A percentile compares a stretch with the other conserved stretches of the same genome.
phyloP scores from a whole-genome alignment of 2,329 filamentous ascomycete species.

The Monosporascus sp. region DNA sequence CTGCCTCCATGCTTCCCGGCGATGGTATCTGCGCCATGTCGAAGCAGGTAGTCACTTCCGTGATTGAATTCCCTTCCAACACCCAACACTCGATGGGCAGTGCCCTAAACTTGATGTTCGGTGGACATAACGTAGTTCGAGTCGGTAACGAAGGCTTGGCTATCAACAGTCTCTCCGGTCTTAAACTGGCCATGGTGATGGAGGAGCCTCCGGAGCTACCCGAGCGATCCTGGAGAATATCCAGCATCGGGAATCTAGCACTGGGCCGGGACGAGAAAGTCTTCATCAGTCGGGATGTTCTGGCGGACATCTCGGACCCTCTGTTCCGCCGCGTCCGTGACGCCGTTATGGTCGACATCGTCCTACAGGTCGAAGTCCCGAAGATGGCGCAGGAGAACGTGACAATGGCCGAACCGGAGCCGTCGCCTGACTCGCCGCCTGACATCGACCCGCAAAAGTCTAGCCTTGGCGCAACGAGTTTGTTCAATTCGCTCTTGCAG shows the following conservation, averaged over 20 bases:
- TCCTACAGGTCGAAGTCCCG: conserved; percentile 49
- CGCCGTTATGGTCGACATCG: conserved; percentile 64
- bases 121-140: conserved; percentile 42
- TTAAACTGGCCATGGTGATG: conserved; percentile 62
- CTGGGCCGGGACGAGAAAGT: conserved; percentile 86
- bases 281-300: conserved; percentile 70
- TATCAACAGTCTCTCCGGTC: conserved; percentile 48
- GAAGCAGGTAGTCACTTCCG: conserved; percentile 63
- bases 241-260: conserved; percentile 72
- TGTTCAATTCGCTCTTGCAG: conserved; percentile 36
- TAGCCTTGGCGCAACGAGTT: conserved; percentile 16
- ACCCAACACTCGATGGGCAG: conserved; percentile 34
- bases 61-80: conserved; percentile 55
- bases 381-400: conserved; percentile 12
- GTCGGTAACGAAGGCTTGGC: conserved; percentile 41
- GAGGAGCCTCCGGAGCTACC: conserved; percentile 43
- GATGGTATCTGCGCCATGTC: conserved; percentile 76
- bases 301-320: conserved; percentile 73
- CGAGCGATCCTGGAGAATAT: conserved; percentile 61
- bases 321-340: conserved; percentile 79
- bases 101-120: conserved; percentile 42
- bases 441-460: conserved; percentile 16
- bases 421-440: conserved; percentile 21
- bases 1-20: conserved; percentile 64
- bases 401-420: conserved; percentile 21